Percentiles rank a stretch among this genome's conserved stretches.
These are phyloP conservation scores for Luffa acutangula DNA, from an alignment of 306 rosid genomes.

Conservation along the genomic window DNA sequence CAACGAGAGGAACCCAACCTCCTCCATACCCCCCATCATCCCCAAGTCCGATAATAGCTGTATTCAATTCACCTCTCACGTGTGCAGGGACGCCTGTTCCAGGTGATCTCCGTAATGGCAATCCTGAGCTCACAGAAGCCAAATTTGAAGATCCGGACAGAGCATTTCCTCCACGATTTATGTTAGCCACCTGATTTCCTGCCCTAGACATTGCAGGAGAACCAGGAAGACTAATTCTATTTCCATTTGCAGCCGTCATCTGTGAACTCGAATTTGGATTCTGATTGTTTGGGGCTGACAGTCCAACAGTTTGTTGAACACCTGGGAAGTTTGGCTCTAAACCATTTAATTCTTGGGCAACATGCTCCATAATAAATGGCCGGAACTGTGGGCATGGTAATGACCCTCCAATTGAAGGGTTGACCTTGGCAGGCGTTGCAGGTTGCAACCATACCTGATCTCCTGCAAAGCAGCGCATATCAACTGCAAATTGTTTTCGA, in stretches of 20 bases:
- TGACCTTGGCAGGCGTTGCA: constrained; percentile 94
- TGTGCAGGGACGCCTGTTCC: constrained; percentile 93
- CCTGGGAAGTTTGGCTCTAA: constrained; percentile 67
- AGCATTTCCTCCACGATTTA: constrained; percentile 75
- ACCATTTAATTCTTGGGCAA: constrained; percentile 94
- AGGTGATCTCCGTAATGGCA: constrained; percentile 70
- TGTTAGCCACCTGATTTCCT: constrained; percentile 61
- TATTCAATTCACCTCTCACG: constrained; percentile 92
- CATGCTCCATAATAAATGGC: constrained; percentile 99
- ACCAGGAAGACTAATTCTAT: constrained; percentile 53
- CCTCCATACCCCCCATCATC: constrained; percentile 99
- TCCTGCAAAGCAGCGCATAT: constrained; percentile 99
- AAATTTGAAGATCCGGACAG: constrained; percentile 68
- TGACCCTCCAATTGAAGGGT: constrained; percentile 81
- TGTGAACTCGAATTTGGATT: constrained; percentile 54
- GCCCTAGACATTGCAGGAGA: constrained; percentile 72
- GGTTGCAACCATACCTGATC: constrained; percentile 99
- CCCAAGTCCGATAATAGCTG: constrained; percentile 98
- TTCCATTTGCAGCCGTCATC: constrained; percentile 61
- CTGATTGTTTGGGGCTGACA: constrained; percentile 55
- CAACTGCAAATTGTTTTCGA: constrained; percentile 89
- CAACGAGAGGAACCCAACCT: constrained; percentile 99
- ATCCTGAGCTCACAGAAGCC: constrained; percentile 54
- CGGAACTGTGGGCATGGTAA: constrained; percentile 97
- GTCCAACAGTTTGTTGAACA: constrained; percentile 64